Evolutionary conservation across 176 grass and related monocot genomes (phyloP).

Genomic region (Hordeum vulgare): MorexV3_pseudomolecules_assembly NC_058522.1:471209717-471210216

Average conservation of each 20-base stretch:
- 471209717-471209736: background rate
- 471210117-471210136: background rate
- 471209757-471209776: background rate
- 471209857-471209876: slow-evolving; percentile 1
- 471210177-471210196: too few relatives aligned
- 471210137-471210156: background rate
- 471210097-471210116: background rate
- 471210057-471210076: background rate
- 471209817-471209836: background rate
- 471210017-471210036: background rate
- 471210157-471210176: too few relatives aligned
- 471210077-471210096: background rate
- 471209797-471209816: background rate
- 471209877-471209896: slow-evolving; percentile 13
- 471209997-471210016: background rate
- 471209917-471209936: background rate
- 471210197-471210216: too few relatives aligned
- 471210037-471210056: background rate
- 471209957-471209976: too few relatives aligned
- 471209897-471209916: slow-evolving; percentile 44
- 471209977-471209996: background rate
- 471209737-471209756: background rate
- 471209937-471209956: background rate
- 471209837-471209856: slow-evolving; percentile 13
- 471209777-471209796: background rate